A percentile compares a stretch with the other conserved stretches of the same genome.
Evolutionary conservation across 495 filamentous ascomycete genomes (phyloP).

Genomic region (Neurospora pannonica): DNA sequence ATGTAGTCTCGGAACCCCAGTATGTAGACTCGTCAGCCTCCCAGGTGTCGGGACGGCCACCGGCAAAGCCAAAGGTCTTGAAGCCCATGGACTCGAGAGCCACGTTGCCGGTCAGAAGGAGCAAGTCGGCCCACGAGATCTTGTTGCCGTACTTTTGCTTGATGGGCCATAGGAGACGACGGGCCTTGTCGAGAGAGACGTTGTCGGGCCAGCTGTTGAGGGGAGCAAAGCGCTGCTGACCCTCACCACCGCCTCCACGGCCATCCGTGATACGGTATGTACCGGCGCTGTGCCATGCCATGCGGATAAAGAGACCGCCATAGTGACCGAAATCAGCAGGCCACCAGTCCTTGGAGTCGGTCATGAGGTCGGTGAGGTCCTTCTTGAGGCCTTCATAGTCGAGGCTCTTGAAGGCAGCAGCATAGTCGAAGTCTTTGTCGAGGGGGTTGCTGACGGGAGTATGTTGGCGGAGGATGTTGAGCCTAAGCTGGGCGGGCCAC

Average conservation of each 20-base stretch:
- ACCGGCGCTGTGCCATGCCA: conserved; percentile 70
- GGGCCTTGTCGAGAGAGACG: conserved; percentile 65
- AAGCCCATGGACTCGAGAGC: conserved; percentile 67
- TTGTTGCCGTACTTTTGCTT: conserved; percentile 76
- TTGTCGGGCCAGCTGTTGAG: conserved; percentile 78
- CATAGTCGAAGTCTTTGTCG: conserved; percentile 56
- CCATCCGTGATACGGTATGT: conserved; percentile 66
- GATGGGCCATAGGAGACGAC: conserved; percentile 67
- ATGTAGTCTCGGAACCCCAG: conserved; percentile 64
- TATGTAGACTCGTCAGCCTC: conserved; percentile 64
- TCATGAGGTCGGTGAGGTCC: conserved; percentile 56
- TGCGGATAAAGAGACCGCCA: conserved; percentile 64
- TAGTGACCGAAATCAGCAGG: conserved; percentile 72
- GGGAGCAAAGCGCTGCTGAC: conserved; percentile 65
- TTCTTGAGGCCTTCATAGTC: conserved; percentile 66
- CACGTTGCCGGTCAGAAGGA: conserved; percentile 62
- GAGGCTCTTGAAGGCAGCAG: conserved; percentile 55
- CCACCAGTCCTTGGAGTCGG: conserved; percentile 68
- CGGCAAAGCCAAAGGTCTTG: conserved; percentile 63
- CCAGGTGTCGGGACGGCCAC: conserved; percentile 58
- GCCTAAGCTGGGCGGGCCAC: conserved; percentile 57
- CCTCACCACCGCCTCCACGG: conserved; percentile 60
- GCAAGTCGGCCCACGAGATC: conserved; percentile 66
- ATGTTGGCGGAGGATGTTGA: conserved; percentile 66
- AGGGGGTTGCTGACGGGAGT: conserved; percentile 49